phyloP scores from a whole-genome alignment of 2,329 filamentous ascomycete genomes.

The Lasiodiplodia citricola region DNA sequence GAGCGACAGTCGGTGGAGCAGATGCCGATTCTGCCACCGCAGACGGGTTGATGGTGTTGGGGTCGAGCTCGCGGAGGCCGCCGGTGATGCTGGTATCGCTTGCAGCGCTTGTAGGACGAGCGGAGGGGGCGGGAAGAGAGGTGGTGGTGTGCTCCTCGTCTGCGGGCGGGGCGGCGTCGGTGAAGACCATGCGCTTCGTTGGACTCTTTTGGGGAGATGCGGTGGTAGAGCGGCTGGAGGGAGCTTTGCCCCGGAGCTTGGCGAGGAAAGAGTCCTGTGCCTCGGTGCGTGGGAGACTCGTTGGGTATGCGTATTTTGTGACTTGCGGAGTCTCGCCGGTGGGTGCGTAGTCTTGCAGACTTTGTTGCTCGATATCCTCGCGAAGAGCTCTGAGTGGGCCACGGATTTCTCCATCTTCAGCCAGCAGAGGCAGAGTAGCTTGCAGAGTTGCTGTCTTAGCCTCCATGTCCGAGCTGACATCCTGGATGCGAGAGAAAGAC shows the following conservation, averaged over 20 bases:
- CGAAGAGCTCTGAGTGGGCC: conserved; percentile 75
- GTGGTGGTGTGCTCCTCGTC: conserved; percentile 37
- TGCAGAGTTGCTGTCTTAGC: conserved; percentile 64
- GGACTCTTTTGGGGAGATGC: conserved; percentile 46
- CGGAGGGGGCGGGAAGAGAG: conserved; percentile 13
- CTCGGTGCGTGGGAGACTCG: conserved; percentile 76
- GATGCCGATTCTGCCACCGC: conserved; percentile 34
- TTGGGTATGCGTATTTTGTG: conserved; percentile 79
- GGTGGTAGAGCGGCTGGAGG: conserved; percentile 33
- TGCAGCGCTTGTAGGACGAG: conserved; percentile 30
- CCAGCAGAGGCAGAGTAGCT: conserved; percentile 66
- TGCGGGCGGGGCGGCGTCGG: conserved; percentile 47
- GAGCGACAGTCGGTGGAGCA: conserved; percentile 35
- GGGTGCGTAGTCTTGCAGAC: conserved; percentile 78
- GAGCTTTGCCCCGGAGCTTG: conserved; percentile 45
- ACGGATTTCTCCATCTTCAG: conserved; percentile 61
- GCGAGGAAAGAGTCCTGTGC: conserved; percentile 63
- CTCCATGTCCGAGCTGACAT: conserved; percentile 71
- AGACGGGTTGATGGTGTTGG: conserved; percentile 48
- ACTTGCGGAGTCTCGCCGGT: conserved; percentile 89
- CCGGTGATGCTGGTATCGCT: conserved; percentile 35
- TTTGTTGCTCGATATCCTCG: conserved; percentile 66
- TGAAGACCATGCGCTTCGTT: conserved; percentile 59
- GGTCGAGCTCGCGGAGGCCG: conserved; percentile 54
- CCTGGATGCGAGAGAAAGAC: conserved; percentile 70